phyloP scores from a whole-genome alignment of 495 filamentous ascomycete species.

The Neohortaea acidophila region DNA sequence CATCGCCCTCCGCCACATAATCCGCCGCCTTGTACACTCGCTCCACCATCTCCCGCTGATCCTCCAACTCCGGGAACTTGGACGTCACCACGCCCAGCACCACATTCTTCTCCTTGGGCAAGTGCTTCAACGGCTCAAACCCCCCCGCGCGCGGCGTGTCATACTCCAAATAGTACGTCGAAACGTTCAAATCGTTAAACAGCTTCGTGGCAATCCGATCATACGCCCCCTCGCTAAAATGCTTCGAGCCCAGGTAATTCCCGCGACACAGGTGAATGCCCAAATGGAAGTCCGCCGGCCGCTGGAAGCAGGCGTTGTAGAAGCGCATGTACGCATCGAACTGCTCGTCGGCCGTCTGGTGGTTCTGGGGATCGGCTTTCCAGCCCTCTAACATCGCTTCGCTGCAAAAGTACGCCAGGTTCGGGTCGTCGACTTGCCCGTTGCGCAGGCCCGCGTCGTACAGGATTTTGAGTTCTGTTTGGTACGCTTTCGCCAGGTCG shows the following conservation, averaged over 20 bases:
- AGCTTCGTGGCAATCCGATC: slow-evolving; percentile 66
- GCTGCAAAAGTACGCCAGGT: slow-evolving; percentile 43
- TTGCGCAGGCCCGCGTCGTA: slow-evolving; percentile 18
- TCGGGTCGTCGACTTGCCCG: slow-evolving; percentile 22
- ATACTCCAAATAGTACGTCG: slow-evolving; percentile 76
- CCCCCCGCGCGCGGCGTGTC: slow-evolving; percentile 61
- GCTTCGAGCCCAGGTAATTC: slow-evolving; percentile 62
- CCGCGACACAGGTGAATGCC: slow-evolving; percentile 70
- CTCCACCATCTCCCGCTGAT: slow-evolving; percentile 57
- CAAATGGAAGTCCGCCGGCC: slow-evolving; percentile 12
- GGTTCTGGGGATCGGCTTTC: slow-evolving; percentile 39
- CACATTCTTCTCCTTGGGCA: slow-evolving; percentile 60
- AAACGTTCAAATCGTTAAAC: slow-evolving; percentile 57
- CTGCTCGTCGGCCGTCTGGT: slow-evolving; percentile 45
- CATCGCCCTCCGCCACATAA: slow-evolving; percentile 53
- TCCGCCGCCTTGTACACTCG: slow-evolving; percentile 52
- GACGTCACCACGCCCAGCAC: slow-evolving; percentile 61
- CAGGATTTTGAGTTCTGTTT: slow-evolving; percentile 21
- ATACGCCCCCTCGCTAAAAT: slow-evolving; percentile 70
- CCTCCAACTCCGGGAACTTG: slow-evolving; percentile 59
- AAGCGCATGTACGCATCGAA: slow-evolving; percentile 60
- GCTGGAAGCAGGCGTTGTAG: slow-evolving; percentile 57
- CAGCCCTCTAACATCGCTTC: slow-evolving; percentile 46
- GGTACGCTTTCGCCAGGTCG: slow-evolving; percentile 26
- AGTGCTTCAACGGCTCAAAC: slow-evolving; percentile 59